Evolutionary conservation across 331 rosid species (phyloP).

Genomic region (Rhamnella rubrinervis): DNA sequence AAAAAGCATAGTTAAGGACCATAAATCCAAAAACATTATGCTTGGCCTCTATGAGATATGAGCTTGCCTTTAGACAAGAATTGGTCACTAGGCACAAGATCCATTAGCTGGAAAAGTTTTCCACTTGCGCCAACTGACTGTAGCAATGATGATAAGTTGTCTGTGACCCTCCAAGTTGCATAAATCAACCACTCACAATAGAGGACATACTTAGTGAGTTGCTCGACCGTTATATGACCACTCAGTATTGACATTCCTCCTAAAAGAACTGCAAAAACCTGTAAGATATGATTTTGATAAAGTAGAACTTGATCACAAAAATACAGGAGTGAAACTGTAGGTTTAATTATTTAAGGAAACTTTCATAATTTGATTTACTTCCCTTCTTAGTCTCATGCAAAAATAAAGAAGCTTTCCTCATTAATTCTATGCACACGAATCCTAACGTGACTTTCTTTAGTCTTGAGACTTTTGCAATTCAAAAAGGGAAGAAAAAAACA

Average conservation of each 20-base stretch:
- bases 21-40: not conserved
- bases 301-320: conserved; percentile 3
- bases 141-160: conserved; percentile 65
- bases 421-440: too few species aligned
- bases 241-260: conserved; percentile 57
- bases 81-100: conserved; percentile 62
- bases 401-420: too few species aligned
- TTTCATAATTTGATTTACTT: too few species aligned
- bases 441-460: too few species aligned
- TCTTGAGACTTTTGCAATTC: too few species aligned
- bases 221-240: conserved; percentile 57
- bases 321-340: not conserved
- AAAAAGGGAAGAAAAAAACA: too few species aligned
- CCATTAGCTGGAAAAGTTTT: conserved; percentile 55
- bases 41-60: not conserved
- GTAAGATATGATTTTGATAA: conserved; percentile 27
- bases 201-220: conserved; percentile 74
- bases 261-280: conserved; percentile 64
- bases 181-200: conserved; percentile 91
- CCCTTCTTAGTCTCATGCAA: too few species aligned
- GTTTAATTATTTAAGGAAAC: too few species aligned
- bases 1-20: too few species aligned
- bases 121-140: conserved; percentile 86
- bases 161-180: conserved; percentile 81
- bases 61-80: conserved; percentile 58